Conservation (phyloP, 1,139 yeast species). For the Taphrina wiesneri region DNA sequence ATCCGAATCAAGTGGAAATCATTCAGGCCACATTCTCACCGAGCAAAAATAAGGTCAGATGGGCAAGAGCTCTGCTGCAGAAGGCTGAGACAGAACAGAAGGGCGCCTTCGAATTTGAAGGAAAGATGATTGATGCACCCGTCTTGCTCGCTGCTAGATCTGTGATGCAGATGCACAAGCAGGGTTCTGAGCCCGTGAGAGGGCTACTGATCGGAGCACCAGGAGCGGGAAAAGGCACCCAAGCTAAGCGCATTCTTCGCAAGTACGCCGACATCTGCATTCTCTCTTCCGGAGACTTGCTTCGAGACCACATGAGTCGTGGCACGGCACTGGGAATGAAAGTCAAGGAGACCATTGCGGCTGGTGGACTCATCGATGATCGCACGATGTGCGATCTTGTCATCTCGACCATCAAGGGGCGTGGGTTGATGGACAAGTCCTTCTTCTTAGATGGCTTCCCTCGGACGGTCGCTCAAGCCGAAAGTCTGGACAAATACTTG, state of each 20-base stretch:
- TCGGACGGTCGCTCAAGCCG: conserved; percentile 98
- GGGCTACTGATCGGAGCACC: conserved; percentile 83
- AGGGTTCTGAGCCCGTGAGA: conserved; percentile 44
- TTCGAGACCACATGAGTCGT: conserved; percentile 92
- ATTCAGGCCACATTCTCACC: conserved; percentile 21
- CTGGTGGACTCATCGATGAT: conserved; percentile 93
- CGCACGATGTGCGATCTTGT: conserved; percentile 99
- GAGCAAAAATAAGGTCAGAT: conserved; percentile 6
- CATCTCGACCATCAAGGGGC: conserved; percentile 47
- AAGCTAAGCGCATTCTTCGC: conserved; percentile 62
- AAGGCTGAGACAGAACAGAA: conserved; percentile 1
- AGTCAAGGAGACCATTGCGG: conserved; percentile 98
- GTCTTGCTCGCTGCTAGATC: conserved; percentile 13
- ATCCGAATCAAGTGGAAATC: conserved; percentile 18
- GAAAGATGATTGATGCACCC: conserved; percentile 32
- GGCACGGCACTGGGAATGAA: conserved; percentile 87
- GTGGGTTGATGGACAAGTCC: conserved; percentile 14
- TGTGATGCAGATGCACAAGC: background rate
- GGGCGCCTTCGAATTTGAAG: conserved; percentile 31
- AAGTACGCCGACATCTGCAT: conserved; percentile 54
- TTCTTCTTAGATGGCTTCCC: conserved; percentile 99
- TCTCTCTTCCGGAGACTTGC: conserved; percentile 88
- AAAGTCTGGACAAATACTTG: conserved; percentile 90
- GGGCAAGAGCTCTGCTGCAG: conserved; percentile 17
- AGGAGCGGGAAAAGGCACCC: conserved; percentile 92